Evolutionary conservation across 1,139 yeast genomes (phyloP), one percentile per base, ranked within the genome.

Genomic region (Geotrichum candidum): DNA sequence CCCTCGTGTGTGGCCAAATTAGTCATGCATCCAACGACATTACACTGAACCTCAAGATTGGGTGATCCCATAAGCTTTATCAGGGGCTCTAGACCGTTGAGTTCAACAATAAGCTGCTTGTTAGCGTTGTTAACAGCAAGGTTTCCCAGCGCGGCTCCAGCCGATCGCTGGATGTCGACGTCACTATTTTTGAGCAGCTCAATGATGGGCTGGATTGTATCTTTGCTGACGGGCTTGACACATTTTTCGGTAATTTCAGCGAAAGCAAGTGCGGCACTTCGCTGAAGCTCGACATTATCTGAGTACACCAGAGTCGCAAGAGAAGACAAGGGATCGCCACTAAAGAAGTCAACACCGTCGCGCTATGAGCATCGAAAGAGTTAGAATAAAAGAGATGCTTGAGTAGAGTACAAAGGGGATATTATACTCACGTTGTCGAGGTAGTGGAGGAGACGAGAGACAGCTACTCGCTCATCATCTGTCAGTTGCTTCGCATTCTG

Each of bases 1-100:
- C 91, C 97, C 76, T 94, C 99, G 76, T 90, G 97, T n/a, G 99
- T 94, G 15, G 99, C 99, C 75, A 94, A 82, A 74, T 94, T 94
- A 50, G 99, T 94, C 73, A 94, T 92, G 74, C 99, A 94, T 10
- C 99, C 99, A 62, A 95, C 99, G 2, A 99, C 99, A 73, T 94
- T 94, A 76, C 99, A 94, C 76, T 95, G 99, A 51, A 95, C 99
- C 74, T 94, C 99, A 65, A 94, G 96, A 71, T 95, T 94, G 63
- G 95, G 84, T 54, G 96, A 88, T 88, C 90, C 87, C 99, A 94
- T 94, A 76, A 94, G 99, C 74, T 96, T 87, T 70, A 92, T 94
- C 60, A 94, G 82, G 7, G 99, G 98, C 68, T 92, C 97, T 64
- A 94, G 82, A 1, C 99, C 99, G 45, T 98, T 98, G 97, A 95